These are phyloP conservation scores for Phytophthora europaea DNA, from an alignment of 352 stramenopile genomes.

Conservation along the genomic window DNA sequence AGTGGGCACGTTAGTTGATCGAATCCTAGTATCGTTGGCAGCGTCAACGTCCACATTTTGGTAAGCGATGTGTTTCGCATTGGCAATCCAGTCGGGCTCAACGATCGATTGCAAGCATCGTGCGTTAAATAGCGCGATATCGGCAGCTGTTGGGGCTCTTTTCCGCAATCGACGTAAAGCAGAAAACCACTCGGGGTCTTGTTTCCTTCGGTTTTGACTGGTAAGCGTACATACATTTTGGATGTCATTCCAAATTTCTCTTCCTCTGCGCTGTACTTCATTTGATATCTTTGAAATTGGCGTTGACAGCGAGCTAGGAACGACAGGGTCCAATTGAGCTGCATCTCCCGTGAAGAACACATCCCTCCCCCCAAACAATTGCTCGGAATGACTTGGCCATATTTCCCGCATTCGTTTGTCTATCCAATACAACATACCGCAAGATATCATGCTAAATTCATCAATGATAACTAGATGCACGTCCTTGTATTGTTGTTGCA, in stretches of 20 bases:
- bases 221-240: background rate
- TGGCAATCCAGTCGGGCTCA: background rate
- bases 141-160: background rate
- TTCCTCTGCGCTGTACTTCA: background rate
- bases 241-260: conserved; percentile 5
- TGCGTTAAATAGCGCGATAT: background rate
- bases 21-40: background rate
- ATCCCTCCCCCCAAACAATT: background rate
- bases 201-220: conserved; percentile 3
- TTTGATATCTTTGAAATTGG: background rate
- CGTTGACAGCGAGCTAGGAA: conserved; percentile 1
- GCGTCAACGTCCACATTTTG: background rate
- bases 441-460: background rate
- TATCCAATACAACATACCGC: background rate
- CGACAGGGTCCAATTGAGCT: too few relatives aligned
- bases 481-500: conserved; percentile 1
- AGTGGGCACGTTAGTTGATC: background rate
- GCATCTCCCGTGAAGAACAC: background rate
- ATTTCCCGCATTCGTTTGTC: background rate
- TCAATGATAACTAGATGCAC: too few relatives aligned
- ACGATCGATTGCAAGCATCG: background rate
- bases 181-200: conserved; percentile 1
- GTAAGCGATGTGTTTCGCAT: background rate
- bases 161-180: background rate
- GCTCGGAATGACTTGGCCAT: background rate